Evolutionary conservation across 2,329 filamentous ascomycete genomes (phyloP), one percentile per base, ranked within the genome.

Genomic region (Kalmusia sp.): DNA sequence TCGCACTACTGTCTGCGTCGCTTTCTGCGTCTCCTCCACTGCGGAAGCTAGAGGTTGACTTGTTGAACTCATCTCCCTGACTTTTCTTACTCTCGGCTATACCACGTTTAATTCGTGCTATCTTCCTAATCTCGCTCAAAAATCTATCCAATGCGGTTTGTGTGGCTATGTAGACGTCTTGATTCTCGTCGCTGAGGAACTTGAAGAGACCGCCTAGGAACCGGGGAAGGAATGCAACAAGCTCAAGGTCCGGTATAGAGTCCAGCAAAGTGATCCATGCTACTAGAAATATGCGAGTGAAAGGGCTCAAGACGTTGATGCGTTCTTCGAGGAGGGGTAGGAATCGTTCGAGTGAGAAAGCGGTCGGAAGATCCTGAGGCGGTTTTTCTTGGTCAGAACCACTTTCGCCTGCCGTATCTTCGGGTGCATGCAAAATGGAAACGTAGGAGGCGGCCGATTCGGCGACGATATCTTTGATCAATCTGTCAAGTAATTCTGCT

Each of bases 381-480:
- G 61, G 57, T 15, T 58, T 60, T 7, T 63, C 54, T 31, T 67
- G 53, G 24, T 62, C 58, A 15, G 53, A 49, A 11, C 54, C 53
- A 6, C 54, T 51, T 40, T 82, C 79, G 57, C 80, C 80, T 8
- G 79, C 74, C 6, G 79, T 73, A 39, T 85, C 83, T 38, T 82
- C 78, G 1, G 84, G 77, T 28, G 83, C 79, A 59, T 96, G 89
- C 21, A 99, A 79, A 8, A 97, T 85, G 0, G 95, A 98, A 6
- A 98, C 88, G 72, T 99, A 99, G 4, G 92, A 95, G 37, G 93
- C 91, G 12, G 93, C 93, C 5, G 93, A 96, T 76, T 98, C 93
- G 2, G 93, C 90, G 3, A 98, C 92, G 56, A 98, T 96, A 67
- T 98, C 93, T 76, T 97, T 97, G 69, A 99, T 88, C 41, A 99